A percentile compares a stretch with the other conserved stretches of the same genome.
These are phyloP conservation scores for Pythium vanterpoolii DNA, from an alignment of 352 stramenopile species.

Conservation along the genomic window DNA sequence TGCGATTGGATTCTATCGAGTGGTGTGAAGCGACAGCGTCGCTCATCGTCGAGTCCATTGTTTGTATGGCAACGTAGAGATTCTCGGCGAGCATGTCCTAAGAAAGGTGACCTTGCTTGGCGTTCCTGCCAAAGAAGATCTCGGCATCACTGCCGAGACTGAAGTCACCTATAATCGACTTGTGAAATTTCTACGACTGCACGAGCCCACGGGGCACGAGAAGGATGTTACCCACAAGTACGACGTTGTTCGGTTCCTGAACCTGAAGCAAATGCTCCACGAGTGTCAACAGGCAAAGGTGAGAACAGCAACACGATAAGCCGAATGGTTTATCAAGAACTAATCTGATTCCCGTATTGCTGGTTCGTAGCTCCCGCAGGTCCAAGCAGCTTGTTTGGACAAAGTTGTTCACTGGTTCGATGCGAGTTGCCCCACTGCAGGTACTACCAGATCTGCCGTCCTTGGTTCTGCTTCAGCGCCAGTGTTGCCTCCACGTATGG, in stretches of 20 bases:
- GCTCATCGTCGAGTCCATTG: not conserved
- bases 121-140: constrained; percentile 31
- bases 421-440: constrained; percentile 25
- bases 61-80: constrained; percentile 29
- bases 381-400: constrained; percentile 42
- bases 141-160: constrained; percentile 36
- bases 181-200: constrained; percentile 49
- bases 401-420: constrained; percentile 67
- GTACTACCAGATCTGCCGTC: constrained; percentile 4
- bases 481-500: constrained; percentile 56
- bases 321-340: too few relatives aligned
- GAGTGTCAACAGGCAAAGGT: constrained; percentile 60
- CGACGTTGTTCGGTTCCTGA: constrained; percentile 45
- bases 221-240: constrained; percentile 54
- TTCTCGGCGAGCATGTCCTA: constrained; percentile 45
- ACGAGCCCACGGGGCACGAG: constrained; percentile 58
- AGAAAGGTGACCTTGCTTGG: constrained; percentile 1
- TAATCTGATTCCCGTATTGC: not conserved
- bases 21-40: not conserved
- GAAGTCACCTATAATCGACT: constrained; percentile 40
- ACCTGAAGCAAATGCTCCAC: constrained; percentile 46
- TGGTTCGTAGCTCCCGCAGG: constrained; percentile 33
- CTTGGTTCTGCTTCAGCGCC: constrained; percentile 35
- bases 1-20: not conserved
- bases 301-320: too few relatives aligned